Evolutionary conservation across 345 rosid genomes (phyloP), one percentile per base, ranked within the genome.

Genomic region (Dovyalis caffra): DNA sequence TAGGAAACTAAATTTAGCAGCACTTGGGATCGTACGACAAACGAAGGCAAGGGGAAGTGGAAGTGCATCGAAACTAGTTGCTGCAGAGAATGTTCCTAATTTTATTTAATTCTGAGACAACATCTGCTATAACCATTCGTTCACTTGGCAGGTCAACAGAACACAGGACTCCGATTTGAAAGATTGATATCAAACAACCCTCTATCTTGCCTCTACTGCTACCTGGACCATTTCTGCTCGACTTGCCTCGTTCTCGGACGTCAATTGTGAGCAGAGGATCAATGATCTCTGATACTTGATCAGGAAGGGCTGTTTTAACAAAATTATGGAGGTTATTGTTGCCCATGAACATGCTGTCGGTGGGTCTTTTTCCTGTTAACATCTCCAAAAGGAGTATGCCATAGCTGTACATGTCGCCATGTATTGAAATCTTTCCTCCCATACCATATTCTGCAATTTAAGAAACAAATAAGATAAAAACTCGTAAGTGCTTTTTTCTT

Each of bases 371-470:
- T 45, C 51, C 51, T 15, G 20, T 45, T 1, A 76, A 68, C 61
- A 76, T 38, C 35, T 76, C 78, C 53, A 76, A 35, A 1, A 76
- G 6, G 15, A 76, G 40, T 15, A 76, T 69, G n/a, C 78, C 78
- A 45, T 26, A 76, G 74, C 78, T 76, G 16, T 76, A 23, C 45
- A 40, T 57, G 40, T 75, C 78, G 20, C 72, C 73, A 38, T 56
- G 43, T 43, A 56, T 68, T 21, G 78, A 75, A 37, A 23, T 60
- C 4, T 29, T 32, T 2, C 66, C 25, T 3, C 47, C 72, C 53
- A 67, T 58, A 28, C 78, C 78, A 15, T 57, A 75, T 32, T 75
- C 78, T 68, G 73, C 32, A 68, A 58, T 25, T 31, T 18, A 69
- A 21, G 18, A 8, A 7, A 31, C 31, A 31, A 29, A 18, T 45